These are phyloP conservation scores for Penicillium olsonii DNA, from an alignment of 2,329 filamentous ascomycete species.

Conservation along the genomic window DNA sequence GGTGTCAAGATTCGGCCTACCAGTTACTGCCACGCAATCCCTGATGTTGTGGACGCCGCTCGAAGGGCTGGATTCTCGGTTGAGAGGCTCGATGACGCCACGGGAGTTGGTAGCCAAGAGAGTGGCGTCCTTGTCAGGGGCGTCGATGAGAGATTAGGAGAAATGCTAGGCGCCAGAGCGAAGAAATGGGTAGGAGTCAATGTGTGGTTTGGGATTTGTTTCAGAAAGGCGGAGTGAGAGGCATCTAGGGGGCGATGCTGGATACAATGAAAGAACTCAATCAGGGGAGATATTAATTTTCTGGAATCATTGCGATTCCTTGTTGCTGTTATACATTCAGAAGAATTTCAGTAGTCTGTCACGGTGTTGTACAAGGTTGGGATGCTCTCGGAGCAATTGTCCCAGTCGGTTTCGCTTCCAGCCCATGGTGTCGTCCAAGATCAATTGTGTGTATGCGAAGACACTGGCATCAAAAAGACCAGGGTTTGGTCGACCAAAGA, in stretches of 20 bases:
- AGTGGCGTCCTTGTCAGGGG: conserved; percentile 44
- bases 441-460: conserved; percentile 84
- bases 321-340: conserved; percentile 24
- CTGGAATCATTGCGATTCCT: conserved; percentile 6
- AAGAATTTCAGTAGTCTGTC: conserved; percentile 60
- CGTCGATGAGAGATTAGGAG: conserved; percentile 58
- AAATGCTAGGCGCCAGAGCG: conserved; percentile 60
- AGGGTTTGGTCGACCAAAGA: conserved; percentile 61
- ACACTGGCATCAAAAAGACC: conserved; percentile 83
- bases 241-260: not conserved
- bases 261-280: not conserved
- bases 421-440: conserved; percentile 64
- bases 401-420: conserved; percentile 67
- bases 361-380: conserved; percentile 67
- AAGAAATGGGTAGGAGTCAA: conserved; percentile 63
- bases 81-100: conserved; percentile 29
- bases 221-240: conserved; percentile 36
- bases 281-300: conserved; percentile 2
- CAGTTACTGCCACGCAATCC: conserved; percentile 59
- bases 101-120: not conserved
- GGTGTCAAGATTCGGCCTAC: conserved; percentile 60
- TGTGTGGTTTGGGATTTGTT: conserved; percentile 57
- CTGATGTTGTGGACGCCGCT: conserved; percentile 56
- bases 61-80: conserved; percentile 48
- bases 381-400: conserved; percentile 57